Base-by-base conservation (phyloP, 345 rosid species). In the Euclidium syriacum region DNA sequence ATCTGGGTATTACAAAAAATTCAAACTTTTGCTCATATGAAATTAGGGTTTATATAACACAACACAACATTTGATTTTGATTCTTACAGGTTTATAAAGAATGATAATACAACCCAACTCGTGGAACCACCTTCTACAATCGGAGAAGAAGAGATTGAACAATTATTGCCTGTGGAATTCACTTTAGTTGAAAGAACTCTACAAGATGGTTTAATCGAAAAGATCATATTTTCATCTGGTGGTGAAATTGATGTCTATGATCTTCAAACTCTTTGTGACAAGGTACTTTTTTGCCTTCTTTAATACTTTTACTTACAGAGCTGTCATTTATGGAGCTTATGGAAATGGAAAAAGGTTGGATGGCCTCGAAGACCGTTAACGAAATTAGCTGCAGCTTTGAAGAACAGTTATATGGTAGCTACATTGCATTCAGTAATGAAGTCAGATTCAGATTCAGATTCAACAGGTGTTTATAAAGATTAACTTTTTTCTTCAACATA, bases 391-490 rank as follows among this genome's bases (percentile, higher is more conserved):
- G 83, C 90, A 5, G 98, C 96, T 50, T 80, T 89, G 79, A 80
- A 84, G 78, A 92, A 92, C 71, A 89, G 98, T 80, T 92, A 89
- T 75, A 82, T 92, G 85, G 98, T 92, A 22, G 98, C 87, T 58
- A 79, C 95, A 10, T 73, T 92, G 79, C 96, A 92, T 80, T 83
- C 90, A 35, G 64, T 85, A 1, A 59, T 70, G 61, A 85, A 78
- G 74, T 9, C 92, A 11, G 82, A 71, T 40, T 76, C 86, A 36
- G 41, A 19, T 30, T 64, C 43, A 26, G 49, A 27, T 38, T 50
- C 49, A 25, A 24, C 73, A 81, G 91, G 95, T 89, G 83, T 70
- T 63, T 76, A 10, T 15, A 18, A 11, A 12, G 8, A 51, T 39
- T 51, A 24, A 25, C 39, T 11, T 5, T 44, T 40, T 47, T 19